Percentiles rank a stretch among this genome's conserved stretches.
phyloP scores from a whole-genome alignment of 805 yeast genomes.

The Candida succiphila region DNA sequence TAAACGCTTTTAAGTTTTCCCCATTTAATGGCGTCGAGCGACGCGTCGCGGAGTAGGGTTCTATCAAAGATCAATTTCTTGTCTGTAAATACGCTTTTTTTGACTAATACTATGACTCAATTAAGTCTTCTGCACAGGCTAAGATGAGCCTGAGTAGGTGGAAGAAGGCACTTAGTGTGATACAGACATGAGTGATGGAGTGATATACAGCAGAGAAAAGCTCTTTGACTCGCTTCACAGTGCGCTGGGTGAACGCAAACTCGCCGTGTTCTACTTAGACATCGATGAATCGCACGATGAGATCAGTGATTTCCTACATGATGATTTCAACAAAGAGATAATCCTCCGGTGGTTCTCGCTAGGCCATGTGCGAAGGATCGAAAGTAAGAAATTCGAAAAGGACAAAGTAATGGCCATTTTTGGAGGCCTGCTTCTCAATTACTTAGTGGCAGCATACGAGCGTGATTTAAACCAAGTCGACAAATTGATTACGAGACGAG shows the following conservation, averaged over 20 bases:
- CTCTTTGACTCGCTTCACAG: not conserved
- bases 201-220: too few species aligned
- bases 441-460: conserved; percentile 27
- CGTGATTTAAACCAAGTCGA: conserved; percentile 6
- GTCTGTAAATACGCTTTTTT: too few species aligned
- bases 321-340: conserved; percentile 37
- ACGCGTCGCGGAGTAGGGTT: too few species aligned
- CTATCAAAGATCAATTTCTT: too few species aligned
- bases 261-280: conserved; percentile 5
- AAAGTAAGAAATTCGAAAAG: conserved; percentile 24
- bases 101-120: too few species aligned
- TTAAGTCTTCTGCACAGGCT: too few species aligned
- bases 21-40: too few species aligned
- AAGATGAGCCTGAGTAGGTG: too few species aligned
- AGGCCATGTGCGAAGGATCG: conserved; percentile 28
- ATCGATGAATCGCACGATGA: not conserved
- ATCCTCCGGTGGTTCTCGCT: conserved; percentile 37
- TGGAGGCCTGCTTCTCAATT: conserved; percentile 33
- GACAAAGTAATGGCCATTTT: conserved; percentile 31
- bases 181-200: too few species aligned
- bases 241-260: not conserved
- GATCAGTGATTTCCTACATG: conserved; percentile 4
- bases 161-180: too few species aligned
- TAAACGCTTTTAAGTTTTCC: too few species aligned
- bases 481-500: conserved; percentile 19